These are phyloP conservation scores for Aspergillus brunneoviolaceus DNA, from an alignment of 2,329 filamentous ascomycete species.

Conservation along the genomic window DNA sequence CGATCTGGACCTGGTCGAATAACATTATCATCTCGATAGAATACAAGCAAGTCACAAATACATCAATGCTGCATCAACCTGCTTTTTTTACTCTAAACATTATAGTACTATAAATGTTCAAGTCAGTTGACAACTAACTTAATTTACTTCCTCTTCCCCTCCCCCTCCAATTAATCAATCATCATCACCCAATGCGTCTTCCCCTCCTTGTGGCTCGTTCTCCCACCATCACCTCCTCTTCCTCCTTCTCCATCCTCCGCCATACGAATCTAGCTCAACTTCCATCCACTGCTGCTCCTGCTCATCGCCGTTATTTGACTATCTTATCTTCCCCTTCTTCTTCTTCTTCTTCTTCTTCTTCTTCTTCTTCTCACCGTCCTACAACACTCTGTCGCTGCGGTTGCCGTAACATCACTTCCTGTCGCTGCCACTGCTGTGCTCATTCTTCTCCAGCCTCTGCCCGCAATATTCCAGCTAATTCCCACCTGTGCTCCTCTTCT, in stretches of 20 bases:
- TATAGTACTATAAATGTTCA: too few species aligned
- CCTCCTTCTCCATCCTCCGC: constrained; percentile 16
- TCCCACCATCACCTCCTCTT: constrained; percentile 19
- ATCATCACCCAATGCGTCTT: not conserved
- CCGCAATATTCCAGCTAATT: not conserved
- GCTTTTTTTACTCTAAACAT: too few species aligned
- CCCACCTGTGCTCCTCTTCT: constrained; percentile 9
- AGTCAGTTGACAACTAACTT: not conserved
- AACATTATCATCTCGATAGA: too few species aligned
- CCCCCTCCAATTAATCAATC: not conserved
- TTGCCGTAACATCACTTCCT: constrained; percentile 19
- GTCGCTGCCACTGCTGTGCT: constrained; percentile 26
- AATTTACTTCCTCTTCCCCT: not conserved
- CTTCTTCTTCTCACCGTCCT: not conserved
- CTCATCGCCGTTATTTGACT: constrained; percentile 12
- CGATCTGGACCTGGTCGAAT: not conserved
- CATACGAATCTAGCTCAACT: constrained; percentile 17
- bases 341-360: not conserved
- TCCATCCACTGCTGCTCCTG: constrained; percentile 5
- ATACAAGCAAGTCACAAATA: not conserved
- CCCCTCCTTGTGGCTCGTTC: not conserved
- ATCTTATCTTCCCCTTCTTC: constrained; percentile 6
- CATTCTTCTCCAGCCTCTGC: constrained; percentile 17
- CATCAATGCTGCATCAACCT: not conserved
- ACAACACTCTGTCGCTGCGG: constrained; percentile 22